These are phyloP conservation scores for Tetrapisispora fleetii DNA, from an alignment of 805 yeast genomes.

Conservation along the genomic window DNA sequence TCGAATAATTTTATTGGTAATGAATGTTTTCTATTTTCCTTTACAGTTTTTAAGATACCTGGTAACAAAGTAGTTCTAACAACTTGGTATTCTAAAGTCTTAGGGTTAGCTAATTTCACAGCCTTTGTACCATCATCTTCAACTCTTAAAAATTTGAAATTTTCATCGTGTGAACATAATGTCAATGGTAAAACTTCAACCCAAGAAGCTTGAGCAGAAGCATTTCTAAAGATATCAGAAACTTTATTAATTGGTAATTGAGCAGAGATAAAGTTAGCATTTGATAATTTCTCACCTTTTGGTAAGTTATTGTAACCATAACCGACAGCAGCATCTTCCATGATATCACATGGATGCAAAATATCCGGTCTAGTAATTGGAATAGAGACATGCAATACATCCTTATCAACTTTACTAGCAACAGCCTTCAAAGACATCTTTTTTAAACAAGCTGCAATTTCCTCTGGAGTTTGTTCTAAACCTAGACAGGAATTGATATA, in stretches of 20 bases:
- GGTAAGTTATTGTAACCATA: slow-evolving; percentile 87
- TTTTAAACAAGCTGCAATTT: slow-evolving; percentile 55
- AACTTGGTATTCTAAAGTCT: slow-evolving; percentile 93
- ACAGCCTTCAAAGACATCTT: slow-evolving; percentile 74
- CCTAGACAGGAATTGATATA: slow-evolving; percentile 93
- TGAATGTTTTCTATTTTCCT: slow-evolving; percentile 92
- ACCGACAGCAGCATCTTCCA: slow-evolving; percentile 97
- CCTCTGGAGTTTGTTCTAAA: slow-evolving; percentile 56
- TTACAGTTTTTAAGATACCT: slow-evolving; percentile 88
- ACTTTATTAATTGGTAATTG: slow-evolving; percentile 88
- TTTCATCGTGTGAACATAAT: slow-evolving; percentile 92
- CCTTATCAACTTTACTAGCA: slow-evolving; percentile 33
- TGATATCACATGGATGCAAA: slow-evolving; percentile 92
- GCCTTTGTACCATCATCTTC: slow-evolving; percentile 68
- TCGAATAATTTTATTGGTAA: slow-evolving; percentile 93
- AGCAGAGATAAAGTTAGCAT: slow-evolving; percentile 67
- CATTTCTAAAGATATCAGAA: slow-evolving; percentile 80
- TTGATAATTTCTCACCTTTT: slow-evolving; percentile 68
- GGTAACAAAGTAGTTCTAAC: slow-evolving; percentile 92
- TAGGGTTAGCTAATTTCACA: slow-evolving; percentile 90
- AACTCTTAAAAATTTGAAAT: slow-evolving; percentile 74
- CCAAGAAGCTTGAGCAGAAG: slow-evolving; percentile 94
- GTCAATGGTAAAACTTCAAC: slow-evolving; percentile 92
- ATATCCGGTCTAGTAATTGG: slow-evolving; percentile 96
- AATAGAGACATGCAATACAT: slow-evolving; percentile 51